A percentile compares a stretch with the other conserved stretches of the same genome.
These are phyloP conservation scores for Borovskyia barvae DNA, from an alignment of 208 protist species.

Conservation along the genomic window DNA sequence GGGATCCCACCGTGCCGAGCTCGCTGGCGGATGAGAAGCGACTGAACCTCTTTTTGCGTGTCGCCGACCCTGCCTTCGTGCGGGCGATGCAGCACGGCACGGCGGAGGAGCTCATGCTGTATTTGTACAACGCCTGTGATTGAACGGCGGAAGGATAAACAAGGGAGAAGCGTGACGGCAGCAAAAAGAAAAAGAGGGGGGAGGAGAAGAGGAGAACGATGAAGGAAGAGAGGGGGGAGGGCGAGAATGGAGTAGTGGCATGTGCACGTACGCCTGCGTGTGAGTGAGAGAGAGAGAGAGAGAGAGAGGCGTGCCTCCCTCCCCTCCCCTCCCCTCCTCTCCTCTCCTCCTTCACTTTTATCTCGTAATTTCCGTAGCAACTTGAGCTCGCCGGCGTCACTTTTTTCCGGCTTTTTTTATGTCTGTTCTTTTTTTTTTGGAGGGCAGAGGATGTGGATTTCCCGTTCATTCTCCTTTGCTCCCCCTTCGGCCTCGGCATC, in stretches of 20 bases:
- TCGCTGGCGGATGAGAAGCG: conserved; percentile 79
- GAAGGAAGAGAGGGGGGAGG: too few species aligned
- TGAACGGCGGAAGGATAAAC: too few species aligned
- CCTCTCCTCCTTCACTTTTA: conserved; percentile 13
- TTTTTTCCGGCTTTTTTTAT: too few species aligned
- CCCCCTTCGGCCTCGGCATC: too few species aligned
- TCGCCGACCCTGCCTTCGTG: conserved; percentile 52
- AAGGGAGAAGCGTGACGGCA: too few species aligned
- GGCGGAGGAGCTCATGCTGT: conserved; percentile 54
- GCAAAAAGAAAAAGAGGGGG: background rate
- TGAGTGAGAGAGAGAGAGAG: background rate
- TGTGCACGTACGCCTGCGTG: too few species aligned
- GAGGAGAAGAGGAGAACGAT: background rate
- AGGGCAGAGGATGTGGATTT: too few species aligned
- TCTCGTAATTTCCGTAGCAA: conserved; percentile 4
- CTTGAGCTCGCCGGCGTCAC: too few species aligned
- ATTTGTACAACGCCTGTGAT: conserved; percentile 82
- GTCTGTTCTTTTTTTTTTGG: too few species aligned
- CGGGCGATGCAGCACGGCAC: conserved; percentile 37
- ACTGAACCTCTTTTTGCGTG: conserved; percentile 88
- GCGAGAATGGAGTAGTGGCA: too few species aligned
- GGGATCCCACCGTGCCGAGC: conserved; percentile 69
- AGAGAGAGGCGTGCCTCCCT: too few species aligned
- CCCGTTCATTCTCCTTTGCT: too few species aligned
- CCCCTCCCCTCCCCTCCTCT: background rate